Evolutionary conservation across 2,329 filamentous ascomycete species (phyloP).

Genomic region (Sclerotinia glacialis): DNA sequence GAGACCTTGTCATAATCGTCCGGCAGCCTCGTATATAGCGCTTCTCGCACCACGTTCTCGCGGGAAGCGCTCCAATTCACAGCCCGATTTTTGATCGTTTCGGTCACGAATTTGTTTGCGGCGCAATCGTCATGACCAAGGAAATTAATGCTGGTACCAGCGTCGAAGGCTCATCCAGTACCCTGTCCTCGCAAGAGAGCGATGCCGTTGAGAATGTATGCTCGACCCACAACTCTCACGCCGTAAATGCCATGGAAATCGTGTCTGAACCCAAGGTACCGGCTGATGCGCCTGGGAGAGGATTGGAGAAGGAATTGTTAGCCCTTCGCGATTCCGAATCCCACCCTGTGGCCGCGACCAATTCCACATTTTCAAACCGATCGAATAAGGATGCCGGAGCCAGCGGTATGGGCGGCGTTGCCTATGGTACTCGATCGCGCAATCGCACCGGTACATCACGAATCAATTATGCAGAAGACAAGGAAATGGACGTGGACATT

Average conservation of each 20-base stretch:
- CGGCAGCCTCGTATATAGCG: conserved; percentile 38
- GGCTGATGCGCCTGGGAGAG: conserved; percentile 24
- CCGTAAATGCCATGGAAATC: conserved; percentile 23
- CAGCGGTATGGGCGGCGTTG: conserved; percentile 25
- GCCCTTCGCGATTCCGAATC: conserved; percentile 36
- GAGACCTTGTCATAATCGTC: conserved; percentile 30
- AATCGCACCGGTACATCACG: conserved; percentile 78
- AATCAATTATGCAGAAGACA: conserved; percentile 93
- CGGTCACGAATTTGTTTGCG: conserved; percentile 15
- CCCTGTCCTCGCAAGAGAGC: conserved; percentile 28
- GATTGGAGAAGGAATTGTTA: conserved; percentile 23
- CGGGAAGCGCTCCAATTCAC: conserved; percentile 37
- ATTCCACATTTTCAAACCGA: conserved; percentile 46
- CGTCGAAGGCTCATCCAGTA: conserved; percentile 29
- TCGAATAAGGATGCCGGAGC: conserved; percentile 48
- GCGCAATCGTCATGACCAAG: conserved; percentile 34
- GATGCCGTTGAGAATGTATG: conserved; percentile 21
- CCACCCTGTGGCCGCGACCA: conserved; percentile 50
- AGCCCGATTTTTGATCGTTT: conserved; percentile 12
- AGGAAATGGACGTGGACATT: conserved; percentile 86
- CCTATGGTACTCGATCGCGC: conserved; percentile 90
- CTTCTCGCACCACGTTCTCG: conserved; percentile 37
- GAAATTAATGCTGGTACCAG: conserved; percentile 34
- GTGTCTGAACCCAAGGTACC: conserved; percentile 17
- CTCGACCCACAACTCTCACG: conserved; percentile 24